Conservation (phyloP, 1,284 basidiomycete species). For the Leccinum griseonigrum region DNA sequence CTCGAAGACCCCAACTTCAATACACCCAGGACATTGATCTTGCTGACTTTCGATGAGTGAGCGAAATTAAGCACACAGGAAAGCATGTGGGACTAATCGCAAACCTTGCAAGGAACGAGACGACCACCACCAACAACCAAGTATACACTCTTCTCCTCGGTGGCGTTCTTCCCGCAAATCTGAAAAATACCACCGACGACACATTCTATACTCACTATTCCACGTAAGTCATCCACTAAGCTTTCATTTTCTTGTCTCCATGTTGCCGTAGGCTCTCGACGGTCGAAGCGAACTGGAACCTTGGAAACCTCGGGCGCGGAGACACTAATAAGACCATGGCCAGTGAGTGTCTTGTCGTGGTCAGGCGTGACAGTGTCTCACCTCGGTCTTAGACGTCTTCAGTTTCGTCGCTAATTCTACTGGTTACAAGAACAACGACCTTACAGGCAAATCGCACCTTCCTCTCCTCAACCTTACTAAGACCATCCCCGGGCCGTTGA, state of each 20-base stretch:
- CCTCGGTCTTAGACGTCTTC: slow-evolving; percentile 42
- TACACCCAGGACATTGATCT: slow-evolving; percentile 49
- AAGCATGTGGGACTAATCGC: not conserved
- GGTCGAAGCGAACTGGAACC: slow-evolving; percentile 64
- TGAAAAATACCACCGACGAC: slow-evolving; percentile 46
- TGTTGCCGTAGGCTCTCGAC: slow-evolving; percentile 42
- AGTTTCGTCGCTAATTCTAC: slow-evolving; percentile 41
- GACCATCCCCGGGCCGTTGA: slow-evolving; percentile 33
- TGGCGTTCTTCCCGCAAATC: slow-evolving; percentile 43
- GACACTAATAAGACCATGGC: slow-evolving; percentile 44
- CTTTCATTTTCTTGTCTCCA: not conserved
- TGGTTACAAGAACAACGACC: slow-evolving; percentile 35
- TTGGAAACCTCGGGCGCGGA: slow-evolving; percentile 55
- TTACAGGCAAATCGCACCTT: slow-evolving; percentile 15
- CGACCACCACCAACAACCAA: slow-evolving; percentile 42
- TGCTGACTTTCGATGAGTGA: slow-evolving; percentile 49
- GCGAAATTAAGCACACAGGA: slow-evolving; percentile 1
- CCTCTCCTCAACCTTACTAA: slow-evolving; percentile 34
- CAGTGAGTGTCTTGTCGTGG: slow-evolving; percentile 16
- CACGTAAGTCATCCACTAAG: slow-evolving; percentile 15
- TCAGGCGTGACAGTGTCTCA: not conserved
- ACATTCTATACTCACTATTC: slow-evolving; percentile 69
- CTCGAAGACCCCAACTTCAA: slow-evolving; percentile 48
- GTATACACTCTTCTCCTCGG: slow-evolving; percentile 52
- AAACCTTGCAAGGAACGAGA: slow-evolving; percentile 43